Evolutionary conservation across 2,329 filamentous ascomycete species (phyloP), one percentile per base, ranked within the genome.

Genomic region (Fusarium globosum): DNA sequence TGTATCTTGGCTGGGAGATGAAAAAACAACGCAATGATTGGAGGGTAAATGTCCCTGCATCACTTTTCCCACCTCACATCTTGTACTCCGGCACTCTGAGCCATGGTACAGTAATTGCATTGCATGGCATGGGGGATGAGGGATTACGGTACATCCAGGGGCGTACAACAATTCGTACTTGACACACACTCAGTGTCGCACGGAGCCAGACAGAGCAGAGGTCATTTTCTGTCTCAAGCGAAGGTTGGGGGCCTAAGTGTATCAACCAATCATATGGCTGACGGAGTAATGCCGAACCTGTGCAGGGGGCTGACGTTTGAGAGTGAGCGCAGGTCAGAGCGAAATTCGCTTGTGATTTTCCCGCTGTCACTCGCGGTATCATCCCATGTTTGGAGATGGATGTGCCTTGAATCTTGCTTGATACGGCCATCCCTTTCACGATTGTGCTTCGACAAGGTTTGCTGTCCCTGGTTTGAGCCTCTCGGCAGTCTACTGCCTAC

Each of bases 41-140:
- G 76, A 78, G 76, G 76, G 60, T 71, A 73, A 78, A 78, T 52
- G 69, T 21, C 55, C 43, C 41, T 46, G 39, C 30, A 59, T 59
- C 58, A 28, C 28, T 66, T 48, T 48, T 68, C 45, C 60, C 61
- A 57, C 73, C 61, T 68, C 61, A 59, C 62, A 59, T 64, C 51
- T 45, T 45, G 43, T 46, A 16, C 23, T 57, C 65, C 61, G 69
- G 71, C 63, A 65, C 38, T 58, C 21, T 61, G 46, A 53, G 46
- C 51, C 60, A 49, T 58, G 39, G 41, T 38, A 33, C 30, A 33
- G 30, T 4, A 51, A 58, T 51, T 38, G n/a, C 42, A 49, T 18
- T n/a, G 49, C 65, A 68, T 64, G 55, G 55, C 41, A 60, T 59
- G 59, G 65, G 66, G 39, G 26, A 57, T 60, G 53, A 56, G 60